These are phyloP conservation scores for Camelina hispida DNA, from an alignment of 345 rosid genomes.

Conservation along the genomic window DNA sequence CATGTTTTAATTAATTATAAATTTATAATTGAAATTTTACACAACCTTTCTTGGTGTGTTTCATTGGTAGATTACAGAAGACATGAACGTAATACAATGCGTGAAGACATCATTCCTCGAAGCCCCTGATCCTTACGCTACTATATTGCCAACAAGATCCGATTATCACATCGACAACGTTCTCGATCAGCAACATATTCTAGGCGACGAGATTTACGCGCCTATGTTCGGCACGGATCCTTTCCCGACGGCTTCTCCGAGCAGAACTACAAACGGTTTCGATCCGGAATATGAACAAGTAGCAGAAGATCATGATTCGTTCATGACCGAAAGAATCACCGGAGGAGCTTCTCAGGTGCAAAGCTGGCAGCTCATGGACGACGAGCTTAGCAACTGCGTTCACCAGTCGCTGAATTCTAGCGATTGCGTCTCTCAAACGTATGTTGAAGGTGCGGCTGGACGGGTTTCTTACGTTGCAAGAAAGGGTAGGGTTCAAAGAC, in stretches of 20 bases:
- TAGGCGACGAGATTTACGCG: conserved; percentile 45
- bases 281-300: conserved; percentile 45
- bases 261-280: conserved; percentile 44
- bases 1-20: background rate
- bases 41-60: background rate
- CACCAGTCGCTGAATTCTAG: conserved; percentile 73
- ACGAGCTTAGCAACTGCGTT: conserved; percentile 68
- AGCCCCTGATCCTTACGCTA: conserved; percentile 48
- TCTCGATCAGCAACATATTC: conserved; percentile 43
- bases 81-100: conserved; percentile 60
- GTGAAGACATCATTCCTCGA: conserved; percentile 67
- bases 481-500: conserved; percentile 40
- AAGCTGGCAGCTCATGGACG: conserved; percentile 71
- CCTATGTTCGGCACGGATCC: conserved; percentile 50
- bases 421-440: conserved; percentile 70
- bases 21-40: background rate
- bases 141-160: conserved; percentile 39
- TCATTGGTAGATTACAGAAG: conserved; percentile 65
- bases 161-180: conserved; percentile 41
- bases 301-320: conserved; percentile 55
- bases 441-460: conserved; percentile 51
- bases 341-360: conserved; percentile 70
- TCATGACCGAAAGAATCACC: conserved; percentile 59
- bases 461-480: conserved; percentile 38
- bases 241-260: conserved; percentile 49